These are phyloP conservation scores for Zopfochytrium polystomum DNA, from an alignment of 371 early-diverging fungal species.

Conservation along the genomic window DNA sequence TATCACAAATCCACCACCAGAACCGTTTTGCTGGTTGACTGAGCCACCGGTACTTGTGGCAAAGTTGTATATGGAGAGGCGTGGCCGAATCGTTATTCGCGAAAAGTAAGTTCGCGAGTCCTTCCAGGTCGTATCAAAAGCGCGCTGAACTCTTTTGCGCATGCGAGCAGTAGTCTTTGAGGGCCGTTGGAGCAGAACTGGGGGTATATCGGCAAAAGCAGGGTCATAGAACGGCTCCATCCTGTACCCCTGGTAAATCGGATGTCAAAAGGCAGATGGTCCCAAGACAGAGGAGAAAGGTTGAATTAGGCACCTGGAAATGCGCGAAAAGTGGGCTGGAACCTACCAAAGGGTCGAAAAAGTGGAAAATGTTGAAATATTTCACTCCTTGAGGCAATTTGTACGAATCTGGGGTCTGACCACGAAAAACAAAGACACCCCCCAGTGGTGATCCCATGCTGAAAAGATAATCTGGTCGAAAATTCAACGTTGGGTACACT, in stretches of 20 bases:
- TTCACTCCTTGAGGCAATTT: conserved; percentile 52
- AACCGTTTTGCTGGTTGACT: no score
- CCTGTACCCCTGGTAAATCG: conserved; percentile 53
- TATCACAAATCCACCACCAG: no score
- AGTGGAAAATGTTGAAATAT: conserved; percentile 64
- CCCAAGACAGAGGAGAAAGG: not conserved
- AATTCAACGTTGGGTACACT: conserved; percentile 53
- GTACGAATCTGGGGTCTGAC: conserved; percentile 51
- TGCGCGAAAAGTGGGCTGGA: not conserved
- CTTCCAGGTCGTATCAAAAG: no score
- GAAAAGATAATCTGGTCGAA: conserved; percentile 49
- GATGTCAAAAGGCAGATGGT: no score
- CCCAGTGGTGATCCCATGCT: conserved; percentile 62
- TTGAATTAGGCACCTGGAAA: not conserved
- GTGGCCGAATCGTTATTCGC: no score
- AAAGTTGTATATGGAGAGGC: no score
- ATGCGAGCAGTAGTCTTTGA: conserved; percentile 9
- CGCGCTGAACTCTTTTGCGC: conserved; percentile 17
- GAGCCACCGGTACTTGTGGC: no score
- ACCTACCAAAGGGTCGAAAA: conserved; percentile 61
- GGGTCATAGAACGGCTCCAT: conserved; percentile 63
- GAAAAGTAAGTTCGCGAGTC: no score
- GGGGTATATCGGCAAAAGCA: conserved; percentile 52
- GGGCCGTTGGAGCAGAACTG: conserved; percentile 47
- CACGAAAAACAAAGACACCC: conserved; percentile 61